phyloP scores from a whole-genome alignment of 768 basidiomycete species.

The Russula sp. region DNA sequence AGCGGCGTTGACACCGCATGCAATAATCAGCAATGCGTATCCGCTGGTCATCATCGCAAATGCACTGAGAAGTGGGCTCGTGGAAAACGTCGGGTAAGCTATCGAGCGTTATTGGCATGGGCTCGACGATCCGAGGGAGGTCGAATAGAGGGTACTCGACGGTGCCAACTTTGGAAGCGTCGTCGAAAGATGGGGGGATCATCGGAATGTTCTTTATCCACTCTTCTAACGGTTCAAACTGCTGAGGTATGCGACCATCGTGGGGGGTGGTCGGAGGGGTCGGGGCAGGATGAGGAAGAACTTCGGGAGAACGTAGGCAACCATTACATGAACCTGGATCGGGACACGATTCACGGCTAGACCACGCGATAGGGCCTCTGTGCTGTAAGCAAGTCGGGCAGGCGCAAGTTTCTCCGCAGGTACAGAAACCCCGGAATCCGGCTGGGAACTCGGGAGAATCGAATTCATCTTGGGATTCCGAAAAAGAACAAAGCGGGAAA shows the following conservation, averaged over 20 bases:
- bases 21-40: conserved; percentile 15
- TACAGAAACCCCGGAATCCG: conserved; percentile 19
- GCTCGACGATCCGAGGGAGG: conserved; percentile 20
- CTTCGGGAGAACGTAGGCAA: conserved; percentile 16
- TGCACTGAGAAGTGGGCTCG: conserved; percentile 24
- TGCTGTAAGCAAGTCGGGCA: conserved; percentile 22
- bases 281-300: conserved; percentile 18
- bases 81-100: conserved; percentile 29
- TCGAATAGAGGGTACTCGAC: conserved; percentile 1
- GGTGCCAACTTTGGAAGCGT: background rate
- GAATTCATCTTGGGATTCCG: conserved; percentile 14
- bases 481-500: background rate
- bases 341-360: conserved; percentile 17
- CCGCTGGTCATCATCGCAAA: conserved; percentile 5
- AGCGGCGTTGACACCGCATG: conserved; percentile 19
- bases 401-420: conserved; percentile 21
- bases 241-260: conserved; percentile 16
- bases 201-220: conserved; percentile 22
- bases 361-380: conserved; percentile 20
- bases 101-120: conserved; percentile 14
- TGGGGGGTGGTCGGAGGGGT: conserved; percentile 24
- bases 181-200: conserved; percentile 13
- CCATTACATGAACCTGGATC: conserved; percentile 18
- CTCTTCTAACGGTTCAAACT: conserved; percentile 23
- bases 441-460: conserved; percentile 15